phyloP scores from a whole-genome alignment of 352 stramenopile genomes.

The Phytophthora pinifolia region DNA sequence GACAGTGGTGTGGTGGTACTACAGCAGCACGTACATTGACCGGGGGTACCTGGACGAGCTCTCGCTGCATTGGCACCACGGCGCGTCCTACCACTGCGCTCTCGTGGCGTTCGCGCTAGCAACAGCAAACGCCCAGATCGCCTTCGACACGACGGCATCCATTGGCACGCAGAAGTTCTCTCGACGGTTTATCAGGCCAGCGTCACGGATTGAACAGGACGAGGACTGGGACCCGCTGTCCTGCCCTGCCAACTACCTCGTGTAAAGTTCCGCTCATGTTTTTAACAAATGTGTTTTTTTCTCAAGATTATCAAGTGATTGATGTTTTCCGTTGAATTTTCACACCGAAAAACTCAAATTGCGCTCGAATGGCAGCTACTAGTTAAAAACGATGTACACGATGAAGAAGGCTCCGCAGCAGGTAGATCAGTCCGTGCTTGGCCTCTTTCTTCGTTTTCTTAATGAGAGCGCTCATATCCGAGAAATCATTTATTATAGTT shows the following conservation, averaged over 20 bases:
- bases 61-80: slow-evolving; percentile 38
- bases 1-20: slow-evolving; percentile 54
- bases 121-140: slow-evolving; percentile 28
- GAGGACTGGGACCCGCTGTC: slow-evolving; percentile 42
- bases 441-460: too few species aligned
- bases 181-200: slow-evolving; percentile 21
- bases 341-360: too few species aligned
- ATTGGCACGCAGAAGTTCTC: slow-evolving; percentile 26
- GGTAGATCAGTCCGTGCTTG: too few species aligned
- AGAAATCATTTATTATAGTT: too few species aligned
- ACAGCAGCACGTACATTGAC: slow-evolving; percentile 54
- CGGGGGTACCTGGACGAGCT: slow-evolving; percentile 34
- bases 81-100: slow-evolving; percentile 41
- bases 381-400: too few species aligned
- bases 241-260: slow-evolving; percentile 58
- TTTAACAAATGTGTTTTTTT: not conserved
- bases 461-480: too few species aligned
- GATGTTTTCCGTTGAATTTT: not conserved
- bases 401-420: not conserved
- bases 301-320: not conserved
- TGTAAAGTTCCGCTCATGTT: slow-evolving; percentile 17
- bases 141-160: slow-evolving; percentile 17
- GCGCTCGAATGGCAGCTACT: too few species aligned
- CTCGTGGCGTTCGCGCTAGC: slow-evolving; percentile 32
- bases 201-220: slow-evolving; percentile 12